Conservation (phyloP, 23 red algal genomes). For the Agarophyton chilense region DNA sequence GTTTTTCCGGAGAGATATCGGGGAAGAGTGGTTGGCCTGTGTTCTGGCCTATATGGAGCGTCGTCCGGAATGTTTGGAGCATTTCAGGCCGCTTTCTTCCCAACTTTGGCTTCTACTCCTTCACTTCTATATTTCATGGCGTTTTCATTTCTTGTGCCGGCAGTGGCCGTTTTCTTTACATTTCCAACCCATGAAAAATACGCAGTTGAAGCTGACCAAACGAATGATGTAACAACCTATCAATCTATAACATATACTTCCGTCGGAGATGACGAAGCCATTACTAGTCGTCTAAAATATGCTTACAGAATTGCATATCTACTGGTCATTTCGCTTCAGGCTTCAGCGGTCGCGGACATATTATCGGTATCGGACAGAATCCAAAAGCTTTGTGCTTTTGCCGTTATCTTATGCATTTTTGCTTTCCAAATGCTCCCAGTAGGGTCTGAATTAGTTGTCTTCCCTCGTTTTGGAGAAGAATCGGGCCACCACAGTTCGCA, state of each 20-base stretch:
- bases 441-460: neutral
- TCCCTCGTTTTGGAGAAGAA: neutral
- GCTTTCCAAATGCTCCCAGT: constrained; percentile 21
- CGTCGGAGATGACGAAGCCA: neutral
- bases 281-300: constrained; percentile 4
- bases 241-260: neutral
- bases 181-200: constrained; percentile 10
- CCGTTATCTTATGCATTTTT: constrained; percentile 1
- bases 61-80: constrained; percentile 30
- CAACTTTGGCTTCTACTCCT: constrained; percentile 28
- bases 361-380: neutral
- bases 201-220: neutral
- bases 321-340: neutral
- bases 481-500: neutral
- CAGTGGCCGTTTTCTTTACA: neutral
- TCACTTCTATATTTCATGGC: neutral
- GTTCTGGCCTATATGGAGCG: constrained; percentile 31
- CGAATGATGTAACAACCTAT: neutral
- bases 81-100: constrained; percentile 52
- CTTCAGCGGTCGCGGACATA: constrained; percentile 7
- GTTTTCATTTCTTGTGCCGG: neutral
- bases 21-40: constrained; percentile 43
- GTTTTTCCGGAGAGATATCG: constrained; percentile 43
- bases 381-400: neutral
- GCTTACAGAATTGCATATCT: constrained; percentile 13